Base-by-base conservation (phyloP, 352 stramenopile genomes). In the Phytophthora ohioensis region DNA sequence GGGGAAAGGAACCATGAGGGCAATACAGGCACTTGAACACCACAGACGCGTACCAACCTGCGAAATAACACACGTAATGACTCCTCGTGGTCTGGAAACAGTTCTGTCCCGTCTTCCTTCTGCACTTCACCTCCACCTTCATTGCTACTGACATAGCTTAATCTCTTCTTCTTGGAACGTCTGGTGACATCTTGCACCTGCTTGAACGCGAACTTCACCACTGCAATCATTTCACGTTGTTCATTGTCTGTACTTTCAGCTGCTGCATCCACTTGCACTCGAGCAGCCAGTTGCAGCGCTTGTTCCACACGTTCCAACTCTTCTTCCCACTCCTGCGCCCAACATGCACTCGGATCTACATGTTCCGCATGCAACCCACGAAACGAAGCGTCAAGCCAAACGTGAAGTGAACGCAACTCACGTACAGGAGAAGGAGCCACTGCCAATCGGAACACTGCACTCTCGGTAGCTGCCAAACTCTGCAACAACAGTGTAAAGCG, bases 1-100 rank as follows among this genome's bases (percentile, higher is more conserved):
- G 82, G 76, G 0, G 80, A 88, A 17, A 88, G 53, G 52, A 88
- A 87, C 82, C 82, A 91, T 10, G 67, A 55, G 30, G 78, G 80
- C 3, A 88, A 55, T 5, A 73, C 48, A 2, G 82, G 82, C 21
- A 88, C 77, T n/a, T 77, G 63, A 0, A 86, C 82, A 8, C 59
- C 71, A n/a, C 78, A 75, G 27, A 87, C 64, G 15, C 76, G 71
- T 49, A 88, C 71, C 13, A 91, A 59, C 42, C 73, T 76, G 17
- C 78, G 76, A 53, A 91, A 88, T 32, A 84, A 60, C 42, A 80
- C 63, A 10, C 76, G 75, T 36, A 87, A 52, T 3, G 82, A 75
- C 17, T 87, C 80, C 34, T 80, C 71, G 55, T 84, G 72, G 49
- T 81, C 71, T 17, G 73, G 73, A 27, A 80, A 75, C 1, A 80